These are phyloP conservation scores for Camellia granthamiana DNA, from an alignment of 148 eudicot species.

Conservation along the genomic window DNA sequence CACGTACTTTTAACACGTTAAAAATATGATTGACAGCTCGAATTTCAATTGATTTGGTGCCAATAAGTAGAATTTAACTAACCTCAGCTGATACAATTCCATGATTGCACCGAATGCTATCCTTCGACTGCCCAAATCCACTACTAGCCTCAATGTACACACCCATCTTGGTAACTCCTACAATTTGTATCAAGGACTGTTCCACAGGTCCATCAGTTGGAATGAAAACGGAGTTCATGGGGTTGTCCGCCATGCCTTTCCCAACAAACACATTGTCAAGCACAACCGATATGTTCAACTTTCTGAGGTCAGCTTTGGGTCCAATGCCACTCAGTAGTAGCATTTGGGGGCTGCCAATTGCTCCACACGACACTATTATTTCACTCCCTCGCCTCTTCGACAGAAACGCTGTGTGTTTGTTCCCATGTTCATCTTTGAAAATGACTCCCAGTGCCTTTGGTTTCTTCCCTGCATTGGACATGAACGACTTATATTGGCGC, in stretches of 20 bases:
- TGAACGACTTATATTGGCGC: not conserved
- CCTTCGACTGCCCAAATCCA: conserved; percentile 71
- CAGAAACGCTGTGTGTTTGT: conserved; percentile 45
- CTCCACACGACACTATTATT: conserved; percentile 65
- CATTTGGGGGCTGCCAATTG: conserved; percentile 90
- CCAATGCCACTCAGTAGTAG: conserved; percentile 88
- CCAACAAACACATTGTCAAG: conserved; percentile 73
- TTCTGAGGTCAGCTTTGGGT: conserved; percentile 63
- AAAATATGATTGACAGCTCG: too few relatives aligned
- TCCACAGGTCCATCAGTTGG: conserved; percentile 48
- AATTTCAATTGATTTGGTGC: too few relatives aligned
- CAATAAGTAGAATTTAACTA: conserved; percentile 1
- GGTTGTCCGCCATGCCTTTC: conserved; percentile 77
- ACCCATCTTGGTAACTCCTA: conserved; percentile 81
- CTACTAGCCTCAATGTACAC: conserved; percentile 90
- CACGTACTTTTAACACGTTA: too few relatives aligned
- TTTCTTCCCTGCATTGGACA: conserved; percentile 40
- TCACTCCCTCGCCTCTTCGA: conserved; percentile 58
- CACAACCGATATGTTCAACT: conserved; percentile 62
- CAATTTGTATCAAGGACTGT: conserved; percentile 81
- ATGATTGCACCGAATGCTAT: conserved; percentile 69
- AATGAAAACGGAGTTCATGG: conserved; percentile 64
- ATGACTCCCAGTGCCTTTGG: conserved; percentile 80
- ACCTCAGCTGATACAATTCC: conserved; percentile 95
- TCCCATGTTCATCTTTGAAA: conserved; percentile 81